Evolutionary conservation across 768 basidiomycete genomes (phyloP).

Genomic region (Porphyrellus cyaneotinctus): DNA sequence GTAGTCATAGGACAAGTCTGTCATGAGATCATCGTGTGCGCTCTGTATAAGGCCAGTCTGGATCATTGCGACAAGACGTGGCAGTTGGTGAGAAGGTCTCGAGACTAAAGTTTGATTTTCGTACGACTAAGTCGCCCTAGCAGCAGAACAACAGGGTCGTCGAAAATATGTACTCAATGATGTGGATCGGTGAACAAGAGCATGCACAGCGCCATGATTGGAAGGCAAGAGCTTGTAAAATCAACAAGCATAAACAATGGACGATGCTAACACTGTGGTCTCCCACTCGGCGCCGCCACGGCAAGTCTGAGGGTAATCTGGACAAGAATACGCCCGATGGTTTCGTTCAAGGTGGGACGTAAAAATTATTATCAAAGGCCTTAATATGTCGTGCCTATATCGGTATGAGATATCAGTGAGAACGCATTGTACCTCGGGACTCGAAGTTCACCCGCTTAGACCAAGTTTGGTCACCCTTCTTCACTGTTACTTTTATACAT

Average conservation of each 20-base stretch:
- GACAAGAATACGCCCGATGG: slow-evolving; percentile 37
- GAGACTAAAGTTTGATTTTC: not conserved
- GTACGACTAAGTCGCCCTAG: not conserved
- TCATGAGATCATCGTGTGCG: slow-evolving; percentile 77
- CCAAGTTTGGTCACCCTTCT: too few species aligned
- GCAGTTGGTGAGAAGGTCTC: not conserved
- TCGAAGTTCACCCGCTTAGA: too few species aligned
- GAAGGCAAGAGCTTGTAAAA: not conserved
- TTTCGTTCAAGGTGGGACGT: slow-evolving; percentile 53
- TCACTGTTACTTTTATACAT: too few species aligned
- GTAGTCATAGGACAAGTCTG: slow-evolving; percentile 86
- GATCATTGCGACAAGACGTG: slow-evolving; percentile 44
- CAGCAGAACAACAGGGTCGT: not conserved
- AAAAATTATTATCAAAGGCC: too few species aligned
- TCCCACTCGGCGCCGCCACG: too few species aligned
- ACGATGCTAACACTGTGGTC: too few species aligned
- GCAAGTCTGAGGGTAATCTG: too few species aligned
- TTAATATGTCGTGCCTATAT: too few species aligned
- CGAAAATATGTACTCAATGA: too few species aligned
- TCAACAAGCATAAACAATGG: not conserved
- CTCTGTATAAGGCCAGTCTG: slow-evolving; percentile 77
- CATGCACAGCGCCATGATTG: not conserved
- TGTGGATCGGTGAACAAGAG: not conserved
- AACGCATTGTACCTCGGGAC: slow-evolving; percentile 8
- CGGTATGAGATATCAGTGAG: too few species aligned